Evolutionary conservation across 208 protist species (phyloP).

Genomic region (Paratrypanosoma confusum): DNA sequence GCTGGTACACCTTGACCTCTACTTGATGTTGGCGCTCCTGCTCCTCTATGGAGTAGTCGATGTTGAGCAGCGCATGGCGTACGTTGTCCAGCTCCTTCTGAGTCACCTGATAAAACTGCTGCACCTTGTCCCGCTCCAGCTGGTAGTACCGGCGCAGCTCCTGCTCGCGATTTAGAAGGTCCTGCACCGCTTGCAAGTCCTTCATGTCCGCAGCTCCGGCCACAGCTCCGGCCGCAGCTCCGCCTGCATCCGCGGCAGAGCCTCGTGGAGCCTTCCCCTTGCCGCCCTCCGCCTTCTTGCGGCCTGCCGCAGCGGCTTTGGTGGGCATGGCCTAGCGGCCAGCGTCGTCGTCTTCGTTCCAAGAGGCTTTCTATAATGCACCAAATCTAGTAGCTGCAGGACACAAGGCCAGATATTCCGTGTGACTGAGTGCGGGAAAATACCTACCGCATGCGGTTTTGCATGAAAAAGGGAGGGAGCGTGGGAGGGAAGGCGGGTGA

Average conservation of each 20-base stretch:
- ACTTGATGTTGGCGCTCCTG: slow-evolving; percentile 91
- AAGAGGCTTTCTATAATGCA: too few species aligned
- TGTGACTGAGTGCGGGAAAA: too few species aligned
- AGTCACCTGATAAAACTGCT: slow-evolving; percentile 87
- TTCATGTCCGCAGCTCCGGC: slow-evolving; percentile 7
- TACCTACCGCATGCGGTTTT: too few species aligned
- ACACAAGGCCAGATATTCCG: too few species aligned
- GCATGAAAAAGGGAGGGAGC: too few species aligned
- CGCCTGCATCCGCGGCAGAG: slow-evolving; percentile 3
- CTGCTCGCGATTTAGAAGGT: slow-evolving; percentile 77
- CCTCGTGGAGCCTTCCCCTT: slow-evolving; percentile 11
- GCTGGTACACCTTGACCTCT: slow-evolving; percentile 96
- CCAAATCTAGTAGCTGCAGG: too few species aligned
- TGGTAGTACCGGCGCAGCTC: slow-evolving; percentile 95
- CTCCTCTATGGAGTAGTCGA: slow-evolving; percentile 91
- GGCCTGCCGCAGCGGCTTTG: background rate
- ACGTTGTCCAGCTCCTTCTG: slow-evolving; percentile 87
- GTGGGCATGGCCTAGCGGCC: slow-evolving; percentile 11
- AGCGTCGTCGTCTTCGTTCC: too few species aligned
- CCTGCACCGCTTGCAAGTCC: slow-evolving; percentile 35
- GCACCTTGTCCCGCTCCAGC: slow-evolving; percentile 93
- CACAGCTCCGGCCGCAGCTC: background rate
- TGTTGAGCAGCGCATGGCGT: slow-evolving; percentile 67
- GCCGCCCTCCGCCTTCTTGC: background rate
- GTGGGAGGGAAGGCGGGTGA: too few species aligned